Base-by-base conservation (phyloP, 345 rosid species). In the Brassica rapa region DNA sequence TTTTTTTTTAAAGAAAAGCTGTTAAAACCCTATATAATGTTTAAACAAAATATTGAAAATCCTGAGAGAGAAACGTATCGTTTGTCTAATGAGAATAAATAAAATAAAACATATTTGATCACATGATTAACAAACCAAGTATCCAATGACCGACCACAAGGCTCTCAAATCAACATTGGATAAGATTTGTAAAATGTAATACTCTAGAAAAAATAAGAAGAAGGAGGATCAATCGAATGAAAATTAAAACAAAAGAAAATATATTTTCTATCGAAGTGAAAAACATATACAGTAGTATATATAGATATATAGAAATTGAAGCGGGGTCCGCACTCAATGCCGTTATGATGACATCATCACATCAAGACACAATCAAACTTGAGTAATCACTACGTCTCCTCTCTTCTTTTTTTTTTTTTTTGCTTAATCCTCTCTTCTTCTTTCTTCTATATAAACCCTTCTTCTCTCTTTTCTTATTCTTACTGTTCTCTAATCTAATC, bases 321-420 rank as follows among this genome's bases (percentile, higher is more conserved):
- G 79, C 77, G 62, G 81, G 81, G 57, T 27, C 79, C 83, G 33
- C 75, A 82, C 83, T 73, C 73, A 71, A 82, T 3, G 37, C 51
- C 81, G 68, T 72, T 62, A 57, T 15, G 69, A 61, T 84, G 86
- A 84, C 83, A 79, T 78, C 85, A 84, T 84, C 80, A 67, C 55
- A 79, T 46, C 56, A 73, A 65, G 62, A 85, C 67, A 77, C 14
- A 23, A 39, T 8, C 56, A 62, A 79, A 35, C 37, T 77, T 70
- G 83, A 72, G 82, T 80, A 73, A 65, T 73, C 74, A 29, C 76
- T 80, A 82, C 81, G 83, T 66, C 75, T 85, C 80, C 32, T 75
- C 15, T 37, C 62, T 46, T 41, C 43, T 30, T 62, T 12, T 7
- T 7, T 30, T 19, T 19, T 19, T 19, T 19, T 19, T 19, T 19